Evolutionary conservation across 768 basidiomycete genomes (phyloP), one percentile per base, ranked within the genome.

Genomic region (Kwoniella heveanensis): DNA sequence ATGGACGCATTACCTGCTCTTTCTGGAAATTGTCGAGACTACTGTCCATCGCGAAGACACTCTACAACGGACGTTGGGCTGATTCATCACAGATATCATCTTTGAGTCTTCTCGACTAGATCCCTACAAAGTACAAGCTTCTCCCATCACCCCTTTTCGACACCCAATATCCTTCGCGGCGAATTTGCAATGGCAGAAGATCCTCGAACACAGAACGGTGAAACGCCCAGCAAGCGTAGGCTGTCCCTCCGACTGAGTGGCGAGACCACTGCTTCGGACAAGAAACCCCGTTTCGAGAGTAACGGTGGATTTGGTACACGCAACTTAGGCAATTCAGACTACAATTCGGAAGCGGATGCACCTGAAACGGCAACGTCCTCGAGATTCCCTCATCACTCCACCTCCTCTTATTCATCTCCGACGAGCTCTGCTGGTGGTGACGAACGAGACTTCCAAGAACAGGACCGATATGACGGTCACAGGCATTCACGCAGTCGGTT

Each of bases 331-430:
- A 21, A 55, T 10, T 24, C 48, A 19, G 62, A 57, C 10, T 55
- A 36, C 24, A 25, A 24, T 26, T 47, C 46, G n/a, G 62, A 64
- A 21, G 3, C 19, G n/a, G 62, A 64, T 27, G 53, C 49, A 30
- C 63, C 63, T 2, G 27, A 54, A 2, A 64, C 57, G 12, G 63
- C 51, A 1, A 64, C 63, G 26, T 64, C 63, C 1, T 48, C 63
- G 7, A 58, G 63, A 37, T 64, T 64, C 53, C 49, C 63, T 17
- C 63, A 56, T 29, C 56, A 59, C 30, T 59, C 57, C n/a, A 21
- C 30, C 6, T 58, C 57, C n/a, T 30, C 63, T 4, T 54, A 58
- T 44, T 64, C 63, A 13, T 59, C 63, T 1, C 63, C 63, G 5
- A 10, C 55, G 7, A 53, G 55, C 25, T 58, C 62, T 4, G 32